These are phyloP conservation scores for Nigrospora oryzae DNA, from an alignment of 2,329 filamentous ascomycete species.

Conservation along the genomic window DNA sequence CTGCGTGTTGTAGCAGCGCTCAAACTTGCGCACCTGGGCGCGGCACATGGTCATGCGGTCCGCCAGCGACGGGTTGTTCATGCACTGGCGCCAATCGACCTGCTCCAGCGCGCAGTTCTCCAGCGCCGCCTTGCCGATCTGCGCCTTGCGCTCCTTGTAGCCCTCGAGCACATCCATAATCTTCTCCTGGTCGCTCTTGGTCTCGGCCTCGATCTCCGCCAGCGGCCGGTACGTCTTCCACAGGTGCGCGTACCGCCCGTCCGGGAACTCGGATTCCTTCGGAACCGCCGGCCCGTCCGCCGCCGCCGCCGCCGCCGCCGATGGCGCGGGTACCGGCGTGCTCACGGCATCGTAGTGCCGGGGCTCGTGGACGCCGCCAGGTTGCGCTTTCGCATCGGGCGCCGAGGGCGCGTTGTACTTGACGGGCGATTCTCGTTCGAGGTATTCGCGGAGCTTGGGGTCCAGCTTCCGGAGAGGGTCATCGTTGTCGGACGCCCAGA, in stretches of 20 bases:
- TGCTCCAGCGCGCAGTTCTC: slow-evolving; percentile 93
- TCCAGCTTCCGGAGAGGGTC: slow-evolving; percentile 71
- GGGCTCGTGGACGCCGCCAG: slow-evolving; percentile 4
- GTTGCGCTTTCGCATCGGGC: slow-evolving; percentile 9
- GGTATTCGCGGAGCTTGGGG: slow-evolving; percentile 73
- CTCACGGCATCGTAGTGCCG: not conserved
- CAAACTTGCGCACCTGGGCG: slow-evolving; percentile 67
- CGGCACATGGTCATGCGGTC: slow-evolving; percentile 74
- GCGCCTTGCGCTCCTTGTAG: slow-evolving; percentile 73
- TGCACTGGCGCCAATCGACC: slow-evolving; percentile 74
- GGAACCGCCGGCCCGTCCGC: slow-evolving; percentile 27
- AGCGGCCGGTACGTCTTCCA: slow-evolving; percentile 88
- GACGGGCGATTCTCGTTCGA: slow-evolving; percentile 72
- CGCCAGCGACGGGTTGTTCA: slow-evolving; percentile 59
- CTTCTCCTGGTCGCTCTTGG: slow-evolving; percentile 71
- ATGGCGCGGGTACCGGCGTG: not conserved
- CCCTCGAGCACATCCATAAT: slow-evolving; percentile 71
- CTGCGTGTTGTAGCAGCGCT: slow-evolving; percentile 85
- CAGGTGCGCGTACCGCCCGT: slow-evolving; percentile 68
- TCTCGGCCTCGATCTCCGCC: slow-evolving; percentile 56
- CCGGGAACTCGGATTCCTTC: slow-evolving; percentile 43
- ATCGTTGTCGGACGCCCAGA: slow-evolving; percentile 42
- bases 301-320: slow-evolving; percentile 1
- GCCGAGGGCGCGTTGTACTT: slow-evolving; percentile 42
- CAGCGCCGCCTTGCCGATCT: slow-evolving; percentile 72